A percentile compares a stretch with the other conserved stretches of the same genome.
phyloP scores from a whole-genome alignment of 2,329 filamentous ascomycete species.

The Hypoxylon sp. region DNA sequence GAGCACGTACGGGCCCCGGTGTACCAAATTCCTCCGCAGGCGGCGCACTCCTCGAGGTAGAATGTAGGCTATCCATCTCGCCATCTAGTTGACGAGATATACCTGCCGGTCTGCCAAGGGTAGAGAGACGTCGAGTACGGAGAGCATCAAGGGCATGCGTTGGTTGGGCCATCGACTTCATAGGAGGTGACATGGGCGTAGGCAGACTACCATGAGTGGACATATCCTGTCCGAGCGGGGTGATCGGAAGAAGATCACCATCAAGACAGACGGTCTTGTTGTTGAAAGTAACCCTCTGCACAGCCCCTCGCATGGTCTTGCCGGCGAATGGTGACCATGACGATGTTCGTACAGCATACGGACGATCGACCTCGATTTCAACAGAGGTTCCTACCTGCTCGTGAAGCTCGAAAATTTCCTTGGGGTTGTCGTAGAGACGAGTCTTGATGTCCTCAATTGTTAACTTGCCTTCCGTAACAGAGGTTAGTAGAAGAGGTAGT shows the following conservation, averaged over 20 bases:
- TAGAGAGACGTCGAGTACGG: slow-evolving; percentile 54
- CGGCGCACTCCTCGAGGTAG: slow-evolving; percentile 46
- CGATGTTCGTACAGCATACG: slow-evolving; percentile 69
- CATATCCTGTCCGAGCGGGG: slow-evolving; percentile 79
- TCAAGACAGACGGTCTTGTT: slow-evolving; percentile 82
- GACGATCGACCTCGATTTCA: slow-evolving; percentile 82
- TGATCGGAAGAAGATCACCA: slow-evolving; percentile 71
- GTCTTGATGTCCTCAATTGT: slow-evolving; percentile 80
- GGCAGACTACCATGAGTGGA: slow-evolving; percentile 73
- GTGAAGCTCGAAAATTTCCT: slow-evolving; percentile 85
- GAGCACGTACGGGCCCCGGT: slow-evolving; percentile 64
- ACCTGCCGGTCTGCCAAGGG: slow-evolving; percentile 48
- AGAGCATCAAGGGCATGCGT: slow-evolving; percentile 57
- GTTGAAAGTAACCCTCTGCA: slow-evolving; percentile 83
- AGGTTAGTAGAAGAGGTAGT: slow-evolving; percentile 81
- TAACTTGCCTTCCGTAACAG: slow-evolving; percentile 79
- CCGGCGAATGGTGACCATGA: slow-evolving; percentile 82
- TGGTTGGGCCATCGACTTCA: slow-evolving; percentile 66
- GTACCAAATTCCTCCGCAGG: slow-evolving; percentile 64
- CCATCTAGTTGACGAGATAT: slow-evolving; percentile 57
- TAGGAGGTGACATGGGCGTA: slow-evolving; percentile 68
- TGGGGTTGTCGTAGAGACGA: slow-evolving; percentile 83
- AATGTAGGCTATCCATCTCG: slow-evolving; percentile 50
- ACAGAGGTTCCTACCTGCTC: slow-evolving; percentile 81
- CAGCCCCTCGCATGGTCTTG: slow-evolving; percentile 76